A percentile compares a stretch with the other conserved stretches of the same genome.
Evolutionary conservation across 2,329 filamentous ascomycete species (phyloP).

Genomic region (Colletotrichum phormii): DNA sequence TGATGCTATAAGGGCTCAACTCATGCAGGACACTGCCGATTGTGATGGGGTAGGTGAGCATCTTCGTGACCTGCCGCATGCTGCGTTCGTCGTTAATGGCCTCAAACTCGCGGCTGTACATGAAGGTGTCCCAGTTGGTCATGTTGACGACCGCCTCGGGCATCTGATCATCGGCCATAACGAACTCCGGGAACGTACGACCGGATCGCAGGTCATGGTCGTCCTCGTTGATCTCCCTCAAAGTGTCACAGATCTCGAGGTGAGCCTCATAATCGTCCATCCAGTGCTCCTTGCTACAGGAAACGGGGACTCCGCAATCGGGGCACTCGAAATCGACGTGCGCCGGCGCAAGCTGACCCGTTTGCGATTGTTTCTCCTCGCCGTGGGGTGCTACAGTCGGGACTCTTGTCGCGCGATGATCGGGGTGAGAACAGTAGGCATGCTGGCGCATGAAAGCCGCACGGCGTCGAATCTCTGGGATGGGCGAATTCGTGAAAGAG

Average conservation of each 20-base stretch:
- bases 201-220: slow-evolving; percentile 95
- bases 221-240: slow-evolving; percentile 96
- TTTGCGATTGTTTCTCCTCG: slow-evolving; percentile 68
- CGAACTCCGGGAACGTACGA: slow-evolving; percentile 92
- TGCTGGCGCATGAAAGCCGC: slow-evolving; percentile 94
- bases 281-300: slow-evolving; percentile 96
- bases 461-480: slow-evolving; percentile 86
- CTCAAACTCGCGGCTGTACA: slow-evolving; percentile 91
- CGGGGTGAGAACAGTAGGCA: slow-evolving; percentile 91
- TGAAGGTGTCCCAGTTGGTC: slow-evolving; percentile 97
- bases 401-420: slow-evolving; percentile 81
- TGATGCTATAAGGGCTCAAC: slow-evolving; percentile 89
- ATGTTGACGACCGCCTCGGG: slow-evolving; percentile 96
- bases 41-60: slow-evolving; percentile 94
- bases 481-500: slow-evolving; percentile 88
- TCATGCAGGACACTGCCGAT: slow-evolving; percentile 94
- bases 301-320: slow-evolving; percentile 93
- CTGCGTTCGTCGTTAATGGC: slow-evolving; percentile 91
- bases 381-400: slow-evolving; percentile 73
- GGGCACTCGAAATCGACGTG: slow-evolving; percentile 96
- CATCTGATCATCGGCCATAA: slow-evolving; percentile 89
- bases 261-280: slow-evolving; percentile 95
- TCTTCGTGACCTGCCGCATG: slow-evolving; percentile 91
- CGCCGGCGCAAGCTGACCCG: slow-evolving; percentile 72
- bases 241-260: slow-evolving; percentile 89